Base-by-base conservation (phyloP, 2,329 filamentous ascomycete genomes). In the Alternaria triticina region DNA sequence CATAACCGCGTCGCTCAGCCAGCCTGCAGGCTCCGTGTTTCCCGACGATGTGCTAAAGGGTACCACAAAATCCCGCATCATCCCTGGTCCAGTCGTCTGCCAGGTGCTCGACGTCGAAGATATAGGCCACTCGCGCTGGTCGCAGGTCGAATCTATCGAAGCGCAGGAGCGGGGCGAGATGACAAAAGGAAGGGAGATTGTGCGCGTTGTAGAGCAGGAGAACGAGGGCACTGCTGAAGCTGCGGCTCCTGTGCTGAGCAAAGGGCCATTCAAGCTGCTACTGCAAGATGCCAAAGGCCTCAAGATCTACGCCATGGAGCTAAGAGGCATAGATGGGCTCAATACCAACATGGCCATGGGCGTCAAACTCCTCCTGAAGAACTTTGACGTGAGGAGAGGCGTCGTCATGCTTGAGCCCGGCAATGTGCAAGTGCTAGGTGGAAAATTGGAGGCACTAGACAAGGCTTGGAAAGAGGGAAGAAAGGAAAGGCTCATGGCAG, bases 61-160 rank as follows among this genome's bases (percentile, higher is more conserved):
- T 0, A 83, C 86, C 0, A 78, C 86, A 10, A 84, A 86, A 66
- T 88, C 92, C 62, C 79, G 82, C 5, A 82, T 80, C 0, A 82
- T 98, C 0, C 64, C 82, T 0, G 85, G 84, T 1, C 87, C 92
- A 30, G 84, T 95, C 1, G 84, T 90, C 4, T 90, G 96, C 1
- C 96, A 98, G 79, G 87, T 98, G 1, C 82, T 97, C 2, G 94
- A 96, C 71, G 85, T 98, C 8, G 91, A 97, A 75, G 94, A 98
- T 75, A 86, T 98, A 20, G 87, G 90, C 3, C 86, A 87, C 56
- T 93, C 91, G 71, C 87, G 91, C 55, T 97, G 94, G 93, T 90
- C 93, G 67, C 93, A 97, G 79, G 87, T 97, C 30, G 93, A 97
- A 78, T 89, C 90, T 33, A 88, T 96, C 7, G 92, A 95, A 78